A percentile compares a stretch with the other conserved stretches of the same genome.
Conservation (phyloP, 2,329 filamentous ascomycete genomes). For the Fusarium avenaceum region DNA sequence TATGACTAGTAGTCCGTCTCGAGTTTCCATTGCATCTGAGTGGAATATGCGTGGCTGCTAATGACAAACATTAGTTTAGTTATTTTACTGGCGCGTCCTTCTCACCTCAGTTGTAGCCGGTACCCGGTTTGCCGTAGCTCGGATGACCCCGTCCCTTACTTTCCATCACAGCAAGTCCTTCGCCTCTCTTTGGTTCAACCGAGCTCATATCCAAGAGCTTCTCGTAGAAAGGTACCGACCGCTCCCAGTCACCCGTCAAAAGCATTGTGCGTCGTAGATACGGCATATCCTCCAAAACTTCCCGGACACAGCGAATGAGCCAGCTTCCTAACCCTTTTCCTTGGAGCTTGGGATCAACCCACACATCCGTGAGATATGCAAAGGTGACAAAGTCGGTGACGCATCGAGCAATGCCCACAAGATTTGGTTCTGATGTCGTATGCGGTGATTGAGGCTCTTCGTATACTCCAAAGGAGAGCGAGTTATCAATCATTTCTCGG, state of each 20-base stretch:
- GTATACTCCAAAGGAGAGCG: constrained; percentile 70
- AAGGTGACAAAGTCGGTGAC: constrained; percentile 76
- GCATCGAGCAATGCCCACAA: constrained; percentile 59
- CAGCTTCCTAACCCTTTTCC: constrained; percentile 71
- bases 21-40: too few relatives aligned
- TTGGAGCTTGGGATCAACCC: constrained; percentile 67
- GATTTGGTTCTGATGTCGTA: background rate
- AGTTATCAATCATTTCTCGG: constrained; percentile 63
- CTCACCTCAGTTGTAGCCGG: constrained; percentile 1
- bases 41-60: too few relatives aligned
- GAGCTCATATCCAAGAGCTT: constrained; percentile 51
- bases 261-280: constrained; percentile 68
- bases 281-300: constrained; percentile 65
- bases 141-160: constrained; percentile 45
- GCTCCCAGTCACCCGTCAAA: constrained; percentile 56
- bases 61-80: too few relatives aligned
- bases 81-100: too few relatives aligned
- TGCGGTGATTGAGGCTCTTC: background rate
- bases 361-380: constrained; percentile 74
- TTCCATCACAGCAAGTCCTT: constrained; percentile 50
- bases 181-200: constrained; percentile 35
- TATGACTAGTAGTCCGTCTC: background rate
- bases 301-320: constrained; percentile 70
- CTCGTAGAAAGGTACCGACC: constrained; percentile 53
- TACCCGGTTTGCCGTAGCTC: background rate